A percentile compares a stretch with the other conserved stretches of the same genome.
Conservation (phyloP, 305 asterid species). For the Rubia balearica region DNA sequence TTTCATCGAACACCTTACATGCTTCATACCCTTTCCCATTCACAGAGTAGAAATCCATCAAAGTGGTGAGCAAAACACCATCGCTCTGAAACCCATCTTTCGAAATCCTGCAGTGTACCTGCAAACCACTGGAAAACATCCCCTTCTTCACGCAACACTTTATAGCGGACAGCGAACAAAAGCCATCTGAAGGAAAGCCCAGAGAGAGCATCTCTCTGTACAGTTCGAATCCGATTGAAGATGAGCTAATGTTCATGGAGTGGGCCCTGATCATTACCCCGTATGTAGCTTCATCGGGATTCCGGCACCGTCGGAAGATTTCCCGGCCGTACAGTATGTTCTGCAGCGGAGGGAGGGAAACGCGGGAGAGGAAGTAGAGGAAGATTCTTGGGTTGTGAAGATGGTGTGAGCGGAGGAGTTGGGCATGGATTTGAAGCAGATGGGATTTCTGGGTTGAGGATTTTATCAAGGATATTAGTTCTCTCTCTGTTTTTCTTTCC, state of each 20-base stretch:
- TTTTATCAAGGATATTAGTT: slow-evolving; percentile 46
- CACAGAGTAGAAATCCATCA: slow-evolving; percentile 68
- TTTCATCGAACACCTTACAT: slow-evolving; percentile 62
- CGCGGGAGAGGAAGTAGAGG: slow-evolving; percentile 50
- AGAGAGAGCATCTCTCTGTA: slow-evolving; percentile 40
- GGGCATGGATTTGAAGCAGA: slow-evolving; percentile 55
- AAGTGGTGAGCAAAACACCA: slow-evolving; percentile 41
- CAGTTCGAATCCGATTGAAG: slow-evolving; percentile 39
- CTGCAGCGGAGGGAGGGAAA: slow-evolving; percentile 47
- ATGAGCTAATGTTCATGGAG: slow-evolving; percentile 35
- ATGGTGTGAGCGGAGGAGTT: slow-evolving; percentile 44
- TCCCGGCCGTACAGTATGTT: slow-evolving; percentile 40
- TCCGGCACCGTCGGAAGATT: slow-evolving; percentile 35
- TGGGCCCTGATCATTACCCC: slow-evolving; percentile 57
- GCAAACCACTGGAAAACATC: slow-evolving; percentile 39
- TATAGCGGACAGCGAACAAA: slow-evolving; percentile 43
- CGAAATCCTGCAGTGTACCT: slow-evolving; percentile 52
- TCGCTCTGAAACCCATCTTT: slow-evolving; percentile 52
- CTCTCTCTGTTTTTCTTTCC: slow-evolving; percentile 17
- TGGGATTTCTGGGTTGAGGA: slow-evolving; percentile 44
- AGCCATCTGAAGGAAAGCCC: slow-evolving; percentile 49
- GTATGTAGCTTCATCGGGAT: slow-evolving; percentile 44
- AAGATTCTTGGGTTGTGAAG: slow-evolving; percentile 39
- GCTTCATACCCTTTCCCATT: slow-evolving; percentile 39
- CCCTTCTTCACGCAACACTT: slow-evolving; percentile 51